Evolutionary conservation across 306 rosid species (phyloP).

Genomic region (Vicia faba): DNA sequence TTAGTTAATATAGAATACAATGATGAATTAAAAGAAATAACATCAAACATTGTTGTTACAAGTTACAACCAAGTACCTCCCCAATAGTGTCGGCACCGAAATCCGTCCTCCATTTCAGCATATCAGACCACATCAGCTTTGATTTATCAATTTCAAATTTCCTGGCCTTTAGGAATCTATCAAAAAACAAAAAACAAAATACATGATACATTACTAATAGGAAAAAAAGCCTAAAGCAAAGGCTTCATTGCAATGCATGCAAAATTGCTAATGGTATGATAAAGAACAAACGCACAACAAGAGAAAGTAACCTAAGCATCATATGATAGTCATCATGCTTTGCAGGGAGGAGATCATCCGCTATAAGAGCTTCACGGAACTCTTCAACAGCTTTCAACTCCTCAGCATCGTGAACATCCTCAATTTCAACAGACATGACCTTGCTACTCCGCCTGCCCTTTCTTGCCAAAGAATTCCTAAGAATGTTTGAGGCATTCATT

Average conservation of each 20-base stretch:
- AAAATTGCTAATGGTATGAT: not conserved
- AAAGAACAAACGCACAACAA: not conserved
- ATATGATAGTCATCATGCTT: conserved; percentile 90
- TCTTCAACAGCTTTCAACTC: conserved; percentile 75
- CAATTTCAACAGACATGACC: conserved; percentile 77
- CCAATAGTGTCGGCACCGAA: conserved; percentile 72
- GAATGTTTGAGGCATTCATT: conserved; percentile 60
- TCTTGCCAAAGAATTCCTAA: conserved; percentile 59
- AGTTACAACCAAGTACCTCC: conserved; percentile 52
- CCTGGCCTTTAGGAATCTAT: conserved; percentile 90
- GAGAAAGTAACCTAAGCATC: conserved; percentile 68
- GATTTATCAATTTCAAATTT: conserved; percentile 79
- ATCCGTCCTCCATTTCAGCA: conserved; percentile 86
- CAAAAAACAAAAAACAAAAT: not conserved
- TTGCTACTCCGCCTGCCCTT: conserved; percentile 79
- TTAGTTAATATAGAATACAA: too few relatives aligned
- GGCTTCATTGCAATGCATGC: not conserved
- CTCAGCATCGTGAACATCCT: conserved; percentile 70
- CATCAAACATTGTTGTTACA: not conserved
- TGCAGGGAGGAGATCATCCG: conserved; percentile 75
- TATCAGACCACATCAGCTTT: conserved; percentile 90
- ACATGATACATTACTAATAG: not conserved
- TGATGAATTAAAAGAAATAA: too few relatives aligned
- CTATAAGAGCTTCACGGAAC: conserved; percentile 71
- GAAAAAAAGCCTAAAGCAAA: not conserved